A percentile compares a stretch with the other conserved stretches of the same genome.
Evolutionary conservation across 192 early-diverging fungal species (phyloP).

Genomic region (Coemansia sp.): DNA sequence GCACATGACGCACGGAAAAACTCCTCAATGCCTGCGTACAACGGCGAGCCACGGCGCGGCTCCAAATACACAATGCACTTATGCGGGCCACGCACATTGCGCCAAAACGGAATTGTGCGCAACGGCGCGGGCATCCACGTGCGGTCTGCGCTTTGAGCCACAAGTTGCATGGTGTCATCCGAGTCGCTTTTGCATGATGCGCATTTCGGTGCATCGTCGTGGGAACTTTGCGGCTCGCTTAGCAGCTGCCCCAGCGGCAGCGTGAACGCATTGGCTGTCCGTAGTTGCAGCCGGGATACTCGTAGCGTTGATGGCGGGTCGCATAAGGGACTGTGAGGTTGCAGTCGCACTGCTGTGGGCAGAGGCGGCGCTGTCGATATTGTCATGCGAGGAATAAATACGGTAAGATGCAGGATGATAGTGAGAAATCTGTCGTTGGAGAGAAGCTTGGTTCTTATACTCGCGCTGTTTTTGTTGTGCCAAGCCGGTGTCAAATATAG

Average conservation of each 20-base stretch:
- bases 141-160: not conserved
- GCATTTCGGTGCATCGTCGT: conserved; percentile 3
- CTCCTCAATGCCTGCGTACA: conserved; percentile 37
- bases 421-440: too few species aligned
- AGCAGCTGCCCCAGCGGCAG: conserved; percentile 3
- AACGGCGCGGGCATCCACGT: conserved; percentile 15
- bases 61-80: conserved; percentile 49
- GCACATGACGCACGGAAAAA: conserved; percentile 25
- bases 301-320: conserved; percentile 2
- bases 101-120: conserved; percentile 23
- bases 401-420: too few species aligned
- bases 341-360: not conserved
- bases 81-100: conserved; percentile 15
- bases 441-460: not conserved
- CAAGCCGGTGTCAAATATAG: not conserved
- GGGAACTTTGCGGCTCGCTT: not conserved
- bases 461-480: not conserved
- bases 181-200: not conserved
- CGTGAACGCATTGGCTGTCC: conserved; percentile 13
- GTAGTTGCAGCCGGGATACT: not conserved
- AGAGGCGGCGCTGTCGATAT: conserved; percentile 2
- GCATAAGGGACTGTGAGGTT: not conserved
- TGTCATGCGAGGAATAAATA: conserved; percentile 5
- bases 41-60: conserved; percentile 27
- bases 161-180: not conserved